phyloP scores from a whole-genome alignment of 2,329 filamentous ascomycete species.

The Cercospora berteroae region DNA sequence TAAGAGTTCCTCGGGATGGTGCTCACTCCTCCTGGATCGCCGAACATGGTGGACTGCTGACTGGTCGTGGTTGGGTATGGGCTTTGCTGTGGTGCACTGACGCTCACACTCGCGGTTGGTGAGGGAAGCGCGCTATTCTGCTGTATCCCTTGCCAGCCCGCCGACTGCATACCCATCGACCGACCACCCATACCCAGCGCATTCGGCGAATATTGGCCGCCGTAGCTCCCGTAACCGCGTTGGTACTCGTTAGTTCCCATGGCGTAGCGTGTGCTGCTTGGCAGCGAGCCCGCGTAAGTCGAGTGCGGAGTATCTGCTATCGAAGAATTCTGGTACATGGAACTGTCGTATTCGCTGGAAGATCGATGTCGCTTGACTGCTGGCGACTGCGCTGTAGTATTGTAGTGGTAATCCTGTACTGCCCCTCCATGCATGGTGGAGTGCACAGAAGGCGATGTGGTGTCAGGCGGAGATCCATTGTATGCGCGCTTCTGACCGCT shows the following conservation, averaged over 20 bases:
- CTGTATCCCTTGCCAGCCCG: conserved; percentile 5
- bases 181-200: conserved; percentile 18
- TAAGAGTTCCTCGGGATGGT: conserved; percentile 21
- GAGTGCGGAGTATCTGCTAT: conserved; percentile 17
- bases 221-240: conserved; percentile 17
- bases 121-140: conserved; percentile 21
- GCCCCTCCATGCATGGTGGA: conserved; percentile 20
- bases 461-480: conserved; percentile 24
- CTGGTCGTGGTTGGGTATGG: conserved; percentile 16
- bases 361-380: conserved; percentile 30
- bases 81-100: conserved; percentile 15
- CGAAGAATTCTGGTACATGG: conserved; percentile 20
- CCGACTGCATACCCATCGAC: conserved; percentile 15
- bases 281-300: conserved; percentile 19
- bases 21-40: conserved; percentile 22
- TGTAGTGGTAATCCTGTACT: conserved; percentile 26
- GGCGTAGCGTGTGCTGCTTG: conserved; percentile 20
- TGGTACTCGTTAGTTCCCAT: conserved; percentile 16
- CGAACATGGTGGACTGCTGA: conserved; percentile 21
- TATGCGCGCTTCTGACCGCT: conserved; percentile 24
- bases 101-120: conserved; percentile 18
- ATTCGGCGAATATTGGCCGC: conserved; percentile 18
- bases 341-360: conserved; percentile 29
- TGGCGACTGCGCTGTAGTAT: conserved; percentile 19
- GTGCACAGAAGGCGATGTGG: conserved; percentile 21